Evolutionary conservation across 306 rosid species (phyloP), one percentile per base, ranked within the genome.

Genomic region (Cotoneaster glaucophyllus): DNA sequence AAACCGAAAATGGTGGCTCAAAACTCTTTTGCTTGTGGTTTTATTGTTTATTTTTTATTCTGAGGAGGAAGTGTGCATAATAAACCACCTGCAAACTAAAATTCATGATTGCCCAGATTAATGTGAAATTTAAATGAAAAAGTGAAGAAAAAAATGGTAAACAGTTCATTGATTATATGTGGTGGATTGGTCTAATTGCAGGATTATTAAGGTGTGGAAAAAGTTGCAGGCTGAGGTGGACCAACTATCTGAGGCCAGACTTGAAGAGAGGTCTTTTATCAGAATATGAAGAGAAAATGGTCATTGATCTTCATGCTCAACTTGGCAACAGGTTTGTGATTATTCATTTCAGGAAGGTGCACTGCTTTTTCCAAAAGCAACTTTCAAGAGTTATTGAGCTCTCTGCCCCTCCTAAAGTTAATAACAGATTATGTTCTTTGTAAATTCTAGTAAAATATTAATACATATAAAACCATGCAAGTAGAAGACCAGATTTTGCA

Each of bases 201-300:
- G 98, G 97, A 71, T 80, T 93, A 2, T 74, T 95, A 56, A 89
- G 98, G 83, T 95, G 98, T 78, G 98, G 98, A 5, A 95, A 95
- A 68, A 95, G 98, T 82, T 95, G 98, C 80, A 87, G 98, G 77
- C 86, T 95, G 11, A 87, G 98, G 81, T 95, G 98, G 98, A 92
- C 96, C 10, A 95, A 95, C 50, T 92, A 95, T 62, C 80, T 95
- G 0, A 85, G 98, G 68, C 98, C 98, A 77, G 98, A 95, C 73
- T 84, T 95, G 77, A 95, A 92, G 84, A 89, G 98, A 83, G 98
- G 98, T 0, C 97, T 95, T 66, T 80, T 95, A 26, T 92, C 98
- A 25, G 96, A 90, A 26, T 63, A 37, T 63, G 98, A 95, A 70
- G 98, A 95, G 79, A 85, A 87, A 83, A 73, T 86, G 93, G 98